phyloP scores from a whole-genome alignment of 2,329 filamentous ascomycete genomes.

The Hypoxylon sp. region DNA sequence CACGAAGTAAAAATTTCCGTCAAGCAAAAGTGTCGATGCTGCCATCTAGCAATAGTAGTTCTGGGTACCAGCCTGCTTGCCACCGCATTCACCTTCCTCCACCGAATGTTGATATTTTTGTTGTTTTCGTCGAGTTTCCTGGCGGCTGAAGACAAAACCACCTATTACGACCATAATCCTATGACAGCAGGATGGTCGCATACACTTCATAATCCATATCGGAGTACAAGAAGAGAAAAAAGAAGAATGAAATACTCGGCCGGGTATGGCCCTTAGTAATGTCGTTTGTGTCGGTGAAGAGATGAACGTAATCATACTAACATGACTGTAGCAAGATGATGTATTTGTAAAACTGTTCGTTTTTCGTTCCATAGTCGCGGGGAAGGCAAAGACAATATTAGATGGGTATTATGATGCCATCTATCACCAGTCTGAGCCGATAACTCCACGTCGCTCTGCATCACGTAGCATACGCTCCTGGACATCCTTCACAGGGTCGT shows the following conservation, averaged over 20 bases:
- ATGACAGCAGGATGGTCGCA: conserved; percentile 1
- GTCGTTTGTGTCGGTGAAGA: conserved; percentile 52
- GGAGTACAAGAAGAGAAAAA: conserved; percentile 4
- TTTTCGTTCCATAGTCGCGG: conserved; percentile 21
- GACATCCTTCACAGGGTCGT: conserved; percentile 52
- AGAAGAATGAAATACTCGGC: conserved; percentile 23
- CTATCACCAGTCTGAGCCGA: conserved; percentile 52
- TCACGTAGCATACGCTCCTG: conserved; percentile 54
- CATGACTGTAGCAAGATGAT: conserved; percentile 50
- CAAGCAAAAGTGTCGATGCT: neutral
- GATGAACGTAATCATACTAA: conserved; percentile 54
- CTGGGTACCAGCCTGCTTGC: neutral
- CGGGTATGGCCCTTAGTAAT: conserved; percentile 41
- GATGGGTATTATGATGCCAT: conserved; percentile 6
- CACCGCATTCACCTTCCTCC: conserved; percentile 5
- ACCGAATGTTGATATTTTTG: neutral
- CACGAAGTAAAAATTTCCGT: neutral
- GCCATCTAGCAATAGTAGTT: conserved; percentile 2
- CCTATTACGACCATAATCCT: neutral
- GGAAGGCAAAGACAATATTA: conserved; percentile 13
- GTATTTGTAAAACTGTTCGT: conserved; percentile 33
- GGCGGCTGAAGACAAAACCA: conserved; percentile 2
- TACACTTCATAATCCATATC: conserved; percentile 12
- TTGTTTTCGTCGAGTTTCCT: neutral
- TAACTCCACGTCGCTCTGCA: conserved; percentile 53